Base-by-base conservation (phyloP, 179 eudicot genomes). In the Silene noctiflora region DNA sequence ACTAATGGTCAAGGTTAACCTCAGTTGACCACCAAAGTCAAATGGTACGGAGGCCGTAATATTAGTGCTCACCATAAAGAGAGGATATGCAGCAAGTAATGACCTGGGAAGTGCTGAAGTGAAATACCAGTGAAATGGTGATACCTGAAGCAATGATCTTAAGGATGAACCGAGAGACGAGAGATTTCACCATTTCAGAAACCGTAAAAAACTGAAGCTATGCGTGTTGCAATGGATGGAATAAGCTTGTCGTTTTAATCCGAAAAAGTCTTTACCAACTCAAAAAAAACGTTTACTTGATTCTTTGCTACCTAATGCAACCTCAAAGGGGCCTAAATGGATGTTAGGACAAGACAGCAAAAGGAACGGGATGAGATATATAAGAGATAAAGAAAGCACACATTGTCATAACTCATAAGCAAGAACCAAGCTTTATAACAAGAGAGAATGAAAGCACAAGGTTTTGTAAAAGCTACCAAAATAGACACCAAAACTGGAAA, bases 71-170 rank as follows among this genome's bases (percentile, higher is more conserved):
- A 95, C 99, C 93, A 85, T 69, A 78, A 79, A 91, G 16, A 95
- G 95, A 71, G 97, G 99, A 85, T 95, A 95, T 46, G 95, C 99
- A 82, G 84, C 91, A 77, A 95, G 92, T 81, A 95, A 83, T 6
- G 96, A 90, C 51, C 99, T 91, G 64, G 99, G 99, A 79, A 95
- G 95, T 39, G 99, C 97, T 73, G 99, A 95, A 78, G 97, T 93
- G 80, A 93, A 95, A 83, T 95, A 95, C 99, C 97, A 95, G 80
- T 95, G 89, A 80, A 92, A 88, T 69, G 97, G 84, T 75, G 89
- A 91, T 19, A 92, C 90, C 99, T 95, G 72, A 67, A 51, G 69
- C 72, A 66, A 67, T 62, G 24, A 75, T 53, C 58, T 87, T 80
- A 85, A 86, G 89, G 96, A 87, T 35, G 31, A 81, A 63, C 78